Evolutionary conservation across 2,329 filamentous ascomycete genomes (phyloP).

Genomic region (Achaetomium macrosporum): DNA sequence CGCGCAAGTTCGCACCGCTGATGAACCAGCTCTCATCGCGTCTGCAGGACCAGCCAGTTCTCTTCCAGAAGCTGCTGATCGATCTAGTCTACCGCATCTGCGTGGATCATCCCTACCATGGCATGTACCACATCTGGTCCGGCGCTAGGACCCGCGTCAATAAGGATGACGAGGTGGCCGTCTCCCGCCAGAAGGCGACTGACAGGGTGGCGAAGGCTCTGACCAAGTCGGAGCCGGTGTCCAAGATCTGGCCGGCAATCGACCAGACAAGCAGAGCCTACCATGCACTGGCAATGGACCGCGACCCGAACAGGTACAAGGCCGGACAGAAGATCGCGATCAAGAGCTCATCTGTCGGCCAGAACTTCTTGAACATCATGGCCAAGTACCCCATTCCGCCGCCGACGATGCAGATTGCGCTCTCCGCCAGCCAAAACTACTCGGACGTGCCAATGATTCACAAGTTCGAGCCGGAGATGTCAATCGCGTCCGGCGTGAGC

Average conservation of each 20-base stretch:
- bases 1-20: constrained; percentile 82
- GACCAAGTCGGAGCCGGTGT: constrained; percentile 44
- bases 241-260: constrained; percentile 61
- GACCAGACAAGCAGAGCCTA: constrained; percentile 67
- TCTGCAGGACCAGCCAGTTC: constrained; percentile 60
- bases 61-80: constrained; percentile 73
- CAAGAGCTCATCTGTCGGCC: constrained; percentile 55
- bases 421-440: constrained; percentile 71
- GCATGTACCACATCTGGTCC: constrained; percentile 94
- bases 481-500: constrained; percentile 84
- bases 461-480: constrained; percentile 68
- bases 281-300: constrained; percentile 58
- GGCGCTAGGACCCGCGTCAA: constrained; percentile 64
- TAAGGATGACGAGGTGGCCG: constrained; percentile 66
- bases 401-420: constrained; percentile 77
- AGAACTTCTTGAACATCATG: constrained; percentile 57
- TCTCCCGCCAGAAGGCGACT: constrained; percentile 69
- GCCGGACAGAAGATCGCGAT: constrained; percentile 54
- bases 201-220: constrained; percentile 60
- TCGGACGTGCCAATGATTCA: constrained; percentile 66
- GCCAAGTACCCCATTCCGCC: constrained; percentile 69
- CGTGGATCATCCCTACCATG: constrained; percentile 88
- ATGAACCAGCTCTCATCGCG: constrained; percentile 98
- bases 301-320: constrained; percentile 60
- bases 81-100: constrained; percentile 77